Evolutionary conservation across 78 protist genomes (phyloP), one percentile per base, ranked within the genome.

Genomic region (Dictyostelium intermedium): DNA sequence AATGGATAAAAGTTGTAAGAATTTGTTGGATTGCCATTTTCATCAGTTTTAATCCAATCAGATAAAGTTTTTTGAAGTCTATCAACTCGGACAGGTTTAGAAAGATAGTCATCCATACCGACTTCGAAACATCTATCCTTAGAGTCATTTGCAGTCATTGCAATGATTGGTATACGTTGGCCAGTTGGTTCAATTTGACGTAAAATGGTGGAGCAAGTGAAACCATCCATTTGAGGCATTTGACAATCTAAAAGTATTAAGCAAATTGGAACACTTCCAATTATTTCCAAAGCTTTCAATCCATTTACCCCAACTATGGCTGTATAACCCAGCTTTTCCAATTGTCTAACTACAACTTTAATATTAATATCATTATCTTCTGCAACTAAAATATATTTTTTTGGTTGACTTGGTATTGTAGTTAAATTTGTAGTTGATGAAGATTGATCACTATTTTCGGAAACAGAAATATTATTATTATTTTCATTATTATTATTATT

Each of bases 221-320:
- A 94, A 7, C 98, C 98, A 45, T 91, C 96, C 95, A 97, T 96
- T 41, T 76, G 91, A 16, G 98, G 98, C 98, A 97, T 97, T 56
- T 97, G 97, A 69, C 91, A 84, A 78, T 97, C 98, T 96, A 97
- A 93, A 14, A 97, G 83, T 0, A 97, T 87, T 27, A 97, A 35
- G 25, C 83, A 56, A 60, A 92, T 73, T n/a, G 41, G 61, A 5
- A 43, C 50, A 6, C 43, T 69, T 25, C 87, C 82, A 11, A 91
- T 63, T 2, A 63, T 35, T 11, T 96, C 93, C 23, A 96, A 41
- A 34, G 80, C 83, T 83, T 92, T 85, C 27, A 66, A 11, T n/a
- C 96, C 96, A 53, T 92, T 77, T 43, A 43, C 23, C 1, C 92
- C 91, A 0, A 92, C 81, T 35, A 85, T 63, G 5, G 69, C 30